Percentiles rank a stretch among this genome's conserved stretches.
Conservation (phyloP, 768 basidiomycete genomes). For the Suillus bovinus region DNA sequence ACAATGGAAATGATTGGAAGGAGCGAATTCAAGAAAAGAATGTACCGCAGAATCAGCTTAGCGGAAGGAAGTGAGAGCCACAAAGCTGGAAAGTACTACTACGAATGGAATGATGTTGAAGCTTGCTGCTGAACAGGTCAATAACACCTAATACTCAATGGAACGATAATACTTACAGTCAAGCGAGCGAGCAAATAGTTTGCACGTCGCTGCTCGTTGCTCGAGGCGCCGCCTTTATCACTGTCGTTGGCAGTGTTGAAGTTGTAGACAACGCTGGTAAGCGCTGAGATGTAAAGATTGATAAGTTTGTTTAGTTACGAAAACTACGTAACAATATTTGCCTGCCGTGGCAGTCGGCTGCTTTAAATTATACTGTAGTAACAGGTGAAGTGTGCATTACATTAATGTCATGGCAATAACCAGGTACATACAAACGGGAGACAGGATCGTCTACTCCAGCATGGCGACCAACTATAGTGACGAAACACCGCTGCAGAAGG, state of each 20-base stretch:
- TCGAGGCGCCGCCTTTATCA: not conserved
- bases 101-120: not conserved
- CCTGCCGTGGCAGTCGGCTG: not conserved
- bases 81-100: conserved; percentile 1
- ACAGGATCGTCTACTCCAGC: not conserved
- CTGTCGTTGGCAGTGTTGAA: not conserved
- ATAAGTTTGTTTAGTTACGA: not conserved
- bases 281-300: not conserved
- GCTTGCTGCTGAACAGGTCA: not conserved
- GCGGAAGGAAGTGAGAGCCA: conserved; percentile 22
- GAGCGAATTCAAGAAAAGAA: conserved; percentile 20
- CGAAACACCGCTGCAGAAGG: not conserved
- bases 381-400: not conserved
- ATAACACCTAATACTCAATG: not conserved
- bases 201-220: conserved; percentile 3
- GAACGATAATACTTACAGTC: not conserved
- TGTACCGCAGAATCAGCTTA: conserved; percentile 17
- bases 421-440: not conserved
- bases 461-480: not conserved
- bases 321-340: not conserved
- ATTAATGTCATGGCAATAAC: not conserved
- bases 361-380: not conserved
- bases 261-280: not conserved
- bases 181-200: conserved; percentile 2
- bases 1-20: conserved; percentile 8